phyloP scores from a whole-genome alignment of 164 flowering plant species.

The Cinnamomum chago region DNA sequence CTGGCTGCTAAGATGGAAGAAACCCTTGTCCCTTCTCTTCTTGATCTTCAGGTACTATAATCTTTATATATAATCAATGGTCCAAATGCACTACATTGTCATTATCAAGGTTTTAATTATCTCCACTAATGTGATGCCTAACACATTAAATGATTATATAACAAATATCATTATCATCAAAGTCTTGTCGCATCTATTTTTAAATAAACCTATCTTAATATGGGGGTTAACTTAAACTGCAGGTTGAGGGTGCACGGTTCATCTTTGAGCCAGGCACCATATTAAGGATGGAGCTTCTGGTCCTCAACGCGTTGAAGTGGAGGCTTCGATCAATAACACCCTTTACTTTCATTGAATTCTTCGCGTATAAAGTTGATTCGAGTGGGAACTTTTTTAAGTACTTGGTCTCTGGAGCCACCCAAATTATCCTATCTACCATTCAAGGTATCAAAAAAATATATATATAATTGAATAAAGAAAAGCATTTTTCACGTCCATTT shows the following conservation, averaged over 20 bases:
- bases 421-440: slow-evolving; percentile 60
- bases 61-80: not conserved
- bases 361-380: slow-evolving; percentile 67
- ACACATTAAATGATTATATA: too few species aligned
- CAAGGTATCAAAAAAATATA: slow-evolving; percentile 41
- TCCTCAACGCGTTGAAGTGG: slow-evolving; percentile 73
- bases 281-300: slow-evolving; percentile 74
- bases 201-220: too few species aligned
- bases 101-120: too few species aligned
- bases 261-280: slow-evolving; percentile 73
- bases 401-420: slow-evolving; percentile 60
- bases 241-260: slow-evolving; percentile 49
- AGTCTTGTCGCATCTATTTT: not conserved
- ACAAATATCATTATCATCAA: too few species aligned
- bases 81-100: not conserved
- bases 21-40: slow-evolving; percentile 73
- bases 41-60: slow-evolving; percentile 70
- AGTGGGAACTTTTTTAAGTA: slow-evolving; percentile 41
- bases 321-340: slow-evolving; percentile 81
- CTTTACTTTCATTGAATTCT: slow-evolving; percentile 67
- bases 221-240: not conserved
- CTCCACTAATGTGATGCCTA: not conserved
- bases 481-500: slow-evolving; percentile 1
- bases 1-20: slow-evolving; percentile 99
- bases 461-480: not conserved